Conservation (phyloP, 352 stramenopile genomes). For the Elongisporangium undulatum region DNA sequence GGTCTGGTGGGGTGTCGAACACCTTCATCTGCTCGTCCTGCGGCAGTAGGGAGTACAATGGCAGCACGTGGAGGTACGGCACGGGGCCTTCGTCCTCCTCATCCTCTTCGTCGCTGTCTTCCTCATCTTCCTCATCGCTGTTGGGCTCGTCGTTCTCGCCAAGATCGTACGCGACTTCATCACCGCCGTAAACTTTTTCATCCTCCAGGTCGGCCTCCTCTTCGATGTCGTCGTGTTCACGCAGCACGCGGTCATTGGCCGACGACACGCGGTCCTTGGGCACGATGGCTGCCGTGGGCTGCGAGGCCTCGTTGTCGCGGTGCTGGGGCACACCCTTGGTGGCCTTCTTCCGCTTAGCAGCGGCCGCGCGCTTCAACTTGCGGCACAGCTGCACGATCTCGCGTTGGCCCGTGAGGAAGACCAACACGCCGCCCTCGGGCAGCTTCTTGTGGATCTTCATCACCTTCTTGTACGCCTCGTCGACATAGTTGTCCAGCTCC, state of each 20-base stretch:
- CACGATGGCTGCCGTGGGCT: constrained; percentile 4
- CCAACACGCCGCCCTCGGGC: constrained; percentile 95
- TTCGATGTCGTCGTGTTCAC: constrained; percentile 81
- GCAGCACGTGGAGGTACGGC: constrained; percentile 90
- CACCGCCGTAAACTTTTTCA: constrained; percentile 47
- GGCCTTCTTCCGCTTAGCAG: constrained; percentile 32
- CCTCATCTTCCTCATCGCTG: constrained; percentile 65
- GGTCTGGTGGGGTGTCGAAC: constrained; percentile 83
- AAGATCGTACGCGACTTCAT: constrained; percentile 47
- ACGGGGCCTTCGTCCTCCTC: constrained; percentile 61
- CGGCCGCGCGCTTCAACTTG: constrained; percentile 43
- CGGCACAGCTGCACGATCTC: constrained; percentile 93
- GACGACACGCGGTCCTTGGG: constrained; percentile 7
- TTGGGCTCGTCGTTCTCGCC: constrained; percentile 38
- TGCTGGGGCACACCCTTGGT: constrained; percentile 11
- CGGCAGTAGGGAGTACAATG: constrained; percentile 96
- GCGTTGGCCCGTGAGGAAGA: constrained; percentile 97
- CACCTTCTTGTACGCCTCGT: constrained; percentile 94
- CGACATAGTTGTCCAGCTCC: constrained; percentile 96
- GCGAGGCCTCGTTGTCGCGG: neutral
- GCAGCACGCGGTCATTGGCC: constrained; percentile 44
- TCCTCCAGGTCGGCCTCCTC: constrained; percentile 76
- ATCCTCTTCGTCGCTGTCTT: constrained; percentile 77
- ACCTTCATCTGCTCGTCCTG: constrained; percentile 94
- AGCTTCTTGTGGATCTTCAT: constrained; percentile 97